These are phyloP conservation scores for Aspergillus mulundensis DNA, from an alignment of 495 filamentous ascomycete genomes.

Conservation along the genomic window DNA sequence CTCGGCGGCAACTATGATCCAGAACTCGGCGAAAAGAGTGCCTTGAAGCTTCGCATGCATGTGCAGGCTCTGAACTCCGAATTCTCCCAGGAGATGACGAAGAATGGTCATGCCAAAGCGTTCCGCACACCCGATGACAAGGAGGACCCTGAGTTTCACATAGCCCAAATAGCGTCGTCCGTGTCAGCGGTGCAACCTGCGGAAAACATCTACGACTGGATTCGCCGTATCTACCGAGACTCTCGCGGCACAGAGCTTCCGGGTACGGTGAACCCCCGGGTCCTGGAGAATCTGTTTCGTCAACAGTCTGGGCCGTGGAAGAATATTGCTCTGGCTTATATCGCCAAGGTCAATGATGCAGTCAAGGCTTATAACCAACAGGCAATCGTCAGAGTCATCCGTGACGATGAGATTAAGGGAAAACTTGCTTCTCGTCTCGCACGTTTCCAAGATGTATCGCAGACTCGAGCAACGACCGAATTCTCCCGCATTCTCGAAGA, in stretches of 20 bases:
- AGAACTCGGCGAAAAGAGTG: constrained; percentile 9
- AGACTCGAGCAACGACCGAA: background rate
- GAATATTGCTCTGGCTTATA: constrained; percentile 22
- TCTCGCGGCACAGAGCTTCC: constrained; percentile 35
- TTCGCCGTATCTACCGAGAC: constrained; percentile 25
- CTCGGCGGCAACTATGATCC: constrained; percentile 25
- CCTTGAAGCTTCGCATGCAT: constrained; percentile 30
- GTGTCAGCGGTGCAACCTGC: too few species aligned
- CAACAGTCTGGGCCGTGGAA: constrained; percentile 34
- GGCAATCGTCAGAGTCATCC: background rate
- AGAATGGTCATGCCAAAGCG: constrained; percentile 23
- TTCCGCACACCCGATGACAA: constrained; percentile 20
- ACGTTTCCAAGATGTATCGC: background rate
- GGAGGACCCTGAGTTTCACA: constrained; percentile 13
- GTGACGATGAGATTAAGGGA: constrained; percentile 6
- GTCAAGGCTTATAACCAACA: constrained; percentile 7
- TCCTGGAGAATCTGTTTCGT: constrained; percentile 32
- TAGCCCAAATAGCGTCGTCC: background rate
- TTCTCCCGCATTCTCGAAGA: constrained; percentile 22
- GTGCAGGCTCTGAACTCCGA: constrained; percentile 27
- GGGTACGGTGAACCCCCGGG: constrained; percentile 32
- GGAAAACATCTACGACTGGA: constrained; percentile 27
- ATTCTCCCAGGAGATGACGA: constrained; percentile 28
- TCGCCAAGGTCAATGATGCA: constrained; percentile 11
- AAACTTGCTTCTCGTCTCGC: background rate